A percentile compares a stretch with the other conserved stretches of the same genome.
Evolutionary conservation across 2,329 filamentous ascomycete genomes (phyloP).

Genomic region (Dactylellina leptospora): DNA sequence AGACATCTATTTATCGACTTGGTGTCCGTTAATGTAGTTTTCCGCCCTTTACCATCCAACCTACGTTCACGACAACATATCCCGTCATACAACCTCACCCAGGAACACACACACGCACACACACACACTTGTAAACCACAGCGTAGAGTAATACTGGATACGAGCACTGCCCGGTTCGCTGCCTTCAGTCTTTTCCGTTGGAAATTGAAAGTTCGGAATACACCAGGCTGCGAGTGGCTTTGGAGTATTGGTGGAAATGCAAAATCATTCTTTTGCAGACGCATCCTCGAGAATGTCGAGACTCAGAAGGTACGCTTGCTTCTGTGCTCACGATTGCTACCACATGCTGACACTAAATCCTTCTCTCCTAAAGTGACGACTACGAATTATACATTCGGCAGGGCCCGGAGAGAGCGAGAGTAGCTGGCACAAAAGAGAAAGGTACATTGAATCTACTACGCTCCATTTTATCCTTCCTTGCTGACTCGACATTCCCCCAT

Average conservation of each 20-base stretch:
- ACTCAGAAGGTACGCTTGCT: slow-evolving; percentile 54
- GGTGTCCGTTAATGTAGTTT: slow-evolving; percentile 38
- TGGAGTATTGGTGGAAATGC: slow-evolving; percentile 46
- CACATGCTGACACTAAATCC: slow-evolving; percentile 27
- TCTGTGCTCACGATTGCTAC: not conserved
- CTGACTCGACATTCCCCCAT: slow-evolving; percentile 4
- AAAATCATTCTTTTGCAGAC: slow-evolving; percentile 57
- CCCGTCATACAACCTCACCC: too few species aligned
- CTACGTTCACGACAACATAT: too few species aligned
- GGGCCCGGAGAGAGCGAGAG: slow-evolving; percentile 72
- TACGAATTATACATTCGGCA: slow-evolving; percentile 71
- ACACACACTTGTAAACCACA: not conserved
- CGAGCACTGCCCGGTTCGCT: slow-evolving; percentile 17
- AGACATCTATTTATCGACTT: slow-evolving; percentile 2
- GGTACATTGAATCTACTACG: slow-evolving; percentile 63
- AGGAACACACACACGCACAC: not conserved
- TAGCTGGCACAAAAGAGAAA: slow-evolving; percentile 78
- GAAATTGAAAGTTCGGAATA: slow-evolving; percentile 2
- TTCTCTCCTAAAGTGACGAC: slow-evolving; percentile 63
- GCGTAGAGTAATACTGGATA: too few species aligned
- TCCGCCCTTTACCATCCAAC: slow-evolving; percentile 10
- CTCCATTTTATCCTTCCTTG: not conserved
- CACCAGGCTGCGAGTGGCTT: slow-evolving; percentile 1
- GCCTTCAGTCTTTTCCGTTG: not conserved
- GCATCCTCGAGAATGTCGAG: slow-evolving; percentile 58